A percentile compares a stretch with the other conserved stretches of the same genome.
Conservation (phyloP, 352 stramenopile genomes). For the Pythium myriotylum region DNA sequence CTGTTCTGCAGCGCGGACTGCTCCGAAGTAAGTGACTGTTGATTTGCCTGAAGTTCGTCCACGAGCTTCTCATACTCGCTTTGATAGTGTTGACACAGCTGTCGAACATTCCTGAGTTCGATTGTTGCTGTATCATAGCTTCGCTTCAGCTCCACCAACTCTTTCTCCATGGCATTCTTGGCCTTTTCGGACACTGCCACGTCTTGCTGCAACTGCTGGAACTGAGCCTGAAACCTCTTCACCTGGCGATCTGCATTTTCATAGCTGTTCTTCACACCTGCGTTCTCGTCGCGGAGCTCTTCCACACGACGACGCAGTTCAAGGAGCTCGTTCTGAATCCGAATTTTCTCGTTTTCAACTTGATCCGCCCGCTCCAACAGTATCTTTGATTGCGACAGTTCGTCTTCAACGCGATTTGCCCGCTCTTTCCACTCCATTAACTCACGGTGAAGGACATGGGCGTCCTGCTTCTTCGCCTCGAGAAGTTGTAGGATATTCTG, state of each 20-base stretch:
- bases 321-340: slow-evolving; percentile 62
- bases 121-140: slow-evolving; percentile 56
- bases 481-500: slow-evolving; percentile 47
- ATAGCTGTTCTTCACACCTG: slow-evolving; percentile 51
- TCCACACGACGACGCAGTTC: slow-evolving; percentile 58
- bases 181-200: slow-evolving; percentile 33
- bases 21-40: slow-evolving; percentile 60
- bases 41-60: slow-evolving; percentile 57
- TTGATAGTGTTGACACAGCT: slow-evolving; percentile 70
- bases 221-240: slow-evolving; percentile 53
- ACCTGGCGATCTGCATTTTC: slow-evolving; percentile 49
- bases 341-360: slow-evolving; percentile 68
- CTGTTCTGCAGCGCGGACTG: slow-evolving; percentile 60
- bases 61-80: slow-evolving; percentile 76
- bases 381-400: slow-evolving; percentile 41
- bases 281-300: slow-evolving; percentile 68
- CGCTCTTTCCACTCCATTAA: slow-evolving; percentile 44
- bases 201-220: slow-evolving; percentile 53
- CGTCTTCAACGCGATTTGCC: slow-evolving; percentile 25
- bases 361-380: slow-evolving; percentile 55
- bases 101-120: slow-evolving; percentile 61
- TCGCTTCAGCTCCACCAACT: slow-evolving; percentile 49
- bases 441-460: slow-evolving; percentile 39
- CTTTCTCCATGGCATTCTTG: slow-evolving; percentile 44
- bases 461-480: slow-evolving; percentile 61